These are phyloP conservation scores for Fusarium acutatum DNA, from an alignment of 2,329 filamentous ascomycete genomes.

Conservation along the genomic window DNA sequence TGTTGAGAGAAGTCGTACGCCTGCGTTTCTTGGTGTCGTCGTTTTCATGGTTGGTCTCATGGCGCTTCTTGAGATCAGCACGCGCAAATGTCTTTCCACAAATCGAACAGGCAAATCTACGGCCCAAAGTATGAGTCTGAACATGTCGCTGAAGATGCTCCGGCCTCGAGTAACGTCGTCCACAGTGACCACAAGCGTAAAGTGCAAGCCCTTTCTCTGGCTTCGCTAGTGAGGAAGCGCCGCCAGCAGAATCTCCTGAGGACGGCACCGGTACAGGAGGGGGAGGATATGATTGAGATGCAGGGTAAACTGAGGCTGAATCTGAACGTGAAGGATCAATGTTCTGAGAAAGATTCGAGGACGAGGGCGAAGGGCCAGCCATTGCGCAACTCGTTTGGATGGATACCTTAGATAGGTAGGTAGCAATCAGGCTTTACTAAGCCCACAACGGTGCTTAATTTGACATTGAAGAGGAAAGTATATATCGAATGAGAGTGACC, in stretches of 20 bases:
- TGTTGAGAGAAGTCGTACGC: constrained; percentile 55
- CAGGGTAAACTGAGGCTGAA: constrained; percentile 17
- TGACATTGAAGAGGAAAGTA: neutral
- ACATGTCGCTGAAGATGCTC: constrained; percentile 64
- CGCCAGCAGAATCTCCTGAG: neutral
- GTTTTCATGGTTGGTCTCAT: constrained; percentile 61
- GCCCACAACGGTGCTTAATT: constrained; percentile 35
- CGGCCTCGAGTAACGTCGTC: constrained; percentile 60
- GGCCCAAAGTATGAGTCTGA: constrained; percentile 60
- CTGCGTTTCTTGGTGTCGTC: constrained; percentile 58
- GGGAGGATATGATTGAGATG: constrained; percentile 27
- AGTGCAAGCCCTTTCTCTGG: constrained; percentile 46
- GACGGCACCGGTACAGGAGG: constrained; percentile 9
- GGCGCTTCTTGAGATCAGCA: constrained; percentile 62
- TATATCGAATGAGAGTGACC: neutral
- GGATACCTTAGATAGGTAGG: neutral
- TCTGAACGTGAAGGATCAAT: constrained; percentile 43
- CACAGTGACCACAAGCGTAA: constrained; percentile 62
- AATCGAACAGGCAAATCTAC: constrained; percentile 59
- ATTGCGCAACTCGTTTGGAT: constrained; percentile 36
- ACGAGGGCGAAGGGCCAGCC: constrained; percentile 44
- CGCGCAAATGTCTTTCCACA: constrained; percentile 64
- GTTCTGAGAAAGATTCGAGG: constrained; percentile 41
- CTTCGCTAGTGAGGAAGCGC: constrained; percentile 1
- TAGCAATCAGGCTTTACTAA: neutral